These are phyloP conservation scores for Lepidium didymum DNA, from an alignment of 345 rosid species.

Conservation along the genomic window DNA sequence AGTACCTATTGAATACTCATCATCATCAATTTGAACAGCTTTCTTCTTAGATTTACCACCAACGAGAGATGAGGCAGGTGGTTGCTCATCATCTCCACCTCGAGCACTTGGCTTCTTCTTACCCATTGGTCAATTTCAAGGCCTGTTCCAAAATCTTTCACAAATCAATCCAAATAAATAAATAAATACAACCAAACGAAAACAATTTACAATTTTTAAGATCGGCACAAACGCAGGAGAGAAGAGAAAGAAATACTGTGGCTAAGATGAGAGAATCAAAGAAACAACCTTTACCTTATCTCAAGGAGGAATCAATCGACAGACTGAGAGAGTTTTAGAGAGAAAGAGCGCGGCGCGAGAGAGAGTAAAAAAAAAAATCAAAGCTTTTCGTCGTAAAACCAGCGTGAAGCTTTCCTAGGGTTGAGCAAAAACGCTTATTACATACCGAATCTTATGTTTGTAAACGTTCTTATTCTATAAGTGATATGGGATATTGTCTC, in stretches of 20 bases:
- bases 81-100: slow-evolving; percentile 53
- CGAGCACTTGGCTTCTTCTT: slow-evolving; percentile 56
- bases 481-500: too few relatives aligned
- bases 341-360: slow-evolving; percentile 14
- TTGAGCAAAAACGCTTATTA: not conserved
- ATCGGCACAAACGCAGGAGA: slow-evolving; percentile 2
- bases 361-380: not conserved
- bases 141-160: not conserved
- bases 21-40: slow-evolving; percentile 59
- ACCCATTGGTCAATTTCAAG: slow-evolving; percentile 39
- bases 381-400: not conserved
- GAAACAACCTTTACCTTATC: not conserved
- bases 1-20: slow-evolving; percentile 64
- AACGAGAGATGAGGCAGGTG: slow-evolving; percentile 28
- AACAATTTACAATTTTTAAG: not conserved
- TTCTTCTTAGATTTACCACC: slow-evolving; percentile 76
- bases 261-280: slow-evolving; percentile 1
- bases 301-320: not conserved
- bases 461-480: too few relatives aligned
- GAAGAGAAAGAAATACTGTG: not conserved
- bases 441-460: not conserved
- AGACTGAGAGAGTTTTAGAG: not conserved
- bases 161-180: not conserved
- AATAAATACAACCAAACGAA: not conserved
- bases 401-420: slow-evolving; percentile 18